These are phyloP conservation scores for Lanzia echinophila DNA, from an alignment of 2,329 filamentous ascomycete genomes.

Conservation along the genomic window DNA sequence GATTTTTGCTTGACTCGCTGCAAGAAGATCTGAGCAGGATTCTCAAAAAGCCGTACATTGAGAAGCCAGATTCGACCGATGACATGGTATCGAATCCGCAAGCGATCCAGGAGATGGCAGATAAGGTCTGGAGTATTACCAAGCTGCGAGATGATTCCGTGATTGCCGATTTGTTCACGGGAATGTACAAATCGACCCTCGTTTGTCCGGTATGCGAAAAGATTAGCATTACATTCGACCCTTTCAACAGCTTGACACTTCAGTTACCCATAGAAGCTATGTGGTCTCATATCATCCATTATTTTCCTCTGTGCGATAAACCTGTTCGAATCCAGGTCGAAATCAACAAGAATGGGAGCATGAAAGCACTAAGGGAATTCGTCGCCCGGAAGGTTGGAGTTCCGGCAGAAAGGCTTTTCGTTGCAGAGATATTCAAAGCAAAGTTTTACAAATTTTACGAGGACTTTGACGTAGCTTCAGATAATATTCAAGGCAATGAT, in stretches of 20 bases:
- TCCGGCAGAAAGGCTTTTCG: slow-evolving; percentile 60
- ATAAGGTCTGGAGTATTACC: slow-evolving; percentile 86
- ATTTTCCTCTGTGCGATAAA: slow-evolving; percentile 65
- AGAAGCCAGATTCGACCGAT: slow-evolving; percentile 96
- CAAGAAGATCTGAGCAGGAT: slow-evolving; percentile 95
- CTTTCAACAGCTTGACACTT: slow-evolving; percentile 89
- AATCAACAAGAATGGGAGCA: slow-evolving; percentile 66
- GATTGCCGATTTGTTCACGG: slow-evolving; percentile 90
- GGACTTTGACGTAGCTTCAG: slow-evolving; percentile 60
- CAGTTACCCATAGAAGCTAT: slow-evolving; percentile 82
- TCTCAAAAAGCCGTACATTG: slow-evolving; percentile 92
- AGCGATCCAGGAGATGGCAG: slow-evolving; percentile 77
- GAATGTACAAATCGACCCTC: slow-evolving; percentile 96
- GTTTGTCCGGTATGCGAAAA: slow-evolving; percentile 88
- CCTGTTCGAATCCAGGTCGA: slow-evolving; percentile 73
- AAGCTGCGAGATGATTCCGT: slow-evolving; percentile 90
- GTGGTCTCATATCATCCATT: slow-evolving; percentile 69
- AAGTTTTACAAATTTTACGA: slow-evolving; percentile 85
- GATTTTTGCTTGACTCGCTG: slow-evolving; percentile 87
- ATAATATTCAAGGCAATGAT: slow-evolving; percentile 59
- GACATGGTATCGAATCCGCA: slow-evolving; percentile 81
- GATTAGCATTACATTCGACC: slow-evolving; percentile 97
- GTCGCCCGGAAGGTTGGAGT: slow-evolving; percentile 63
- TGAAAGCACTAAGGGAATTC: slow-evolving; percentile 62
- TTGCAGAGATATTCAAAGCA: slow-evolving; percentile 72